phyloP scores from a whole-genome alignment of 495 filamentous ascomycete genomes.

The Baudoinia panamericana region DNA sequence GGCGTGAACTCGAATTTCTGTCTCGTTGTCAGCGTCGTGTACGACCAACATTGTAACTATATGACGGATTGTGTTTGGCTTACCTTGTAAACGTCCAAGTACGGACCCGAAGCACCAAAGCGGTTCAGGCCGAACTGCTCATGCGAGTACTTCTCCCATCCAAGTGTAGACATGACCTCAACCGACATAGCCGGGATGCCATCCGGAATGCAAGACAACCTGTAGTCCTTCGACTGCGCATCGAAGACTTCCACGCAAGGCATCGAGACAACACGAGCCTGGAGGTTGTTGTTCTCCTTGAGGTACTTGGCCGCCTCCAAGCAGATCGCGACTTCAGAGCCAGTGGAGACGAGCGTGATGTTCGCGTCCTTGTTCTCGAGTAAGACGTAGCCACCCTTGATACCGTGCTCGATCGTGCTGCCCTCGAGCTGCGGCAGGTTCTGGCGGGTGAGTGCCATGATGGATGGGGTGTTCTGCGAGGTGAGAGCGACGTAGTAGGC shows the following conservation, averaged over 20 bases:
- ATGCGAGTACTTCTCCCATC: slow-evolving; percentile 96
- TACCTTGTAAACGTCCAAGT: slow-evolving; percentile 95
- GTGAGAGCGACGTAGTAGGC: slow-evolving; percentile 95
- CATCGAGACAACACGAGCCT: slow-evolving; percentile 86
- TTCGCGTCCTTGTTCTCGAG: slow-evolving; percentile 73
- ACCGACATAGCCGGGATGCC: slow-evolving; percentile 87
- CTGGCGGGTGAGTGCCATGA: slow-evolving; percentile 91
- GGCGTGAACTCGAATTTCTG: slow-evolving; percentile 99
- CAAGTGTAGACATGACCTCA: slow-evolving; percentile 84
- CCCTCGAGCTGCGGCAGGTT: slow-evolving; percentile 96
- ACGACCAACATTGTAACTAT: too few species aligned
- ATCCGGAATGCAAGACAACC: slow-evolving; percentile 78
- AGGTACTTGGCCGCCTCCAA: slow-evolving; percentile 84
- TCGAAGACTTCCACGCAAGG: slow-evolving; percentile 98
- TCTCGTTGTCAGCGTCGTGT: too few species aligned
- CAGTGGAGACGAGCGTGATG: slow-evolving; percentile 86
- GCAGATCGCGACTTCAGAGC: slow-evolving; percentile 89
- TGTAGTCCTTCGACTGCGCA: slow-evolving; percentile 84
- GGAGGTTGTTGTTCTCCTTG: slow-evolving; percentile 74
- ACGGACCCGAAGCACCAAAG: slow-evolving; percentile 91
- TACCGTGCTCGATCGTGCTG: slow-evolving; percentile 70
- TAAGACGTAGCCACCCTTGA: slow-evolving; percentile 89
- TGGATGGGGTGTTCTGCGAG: slow-evolving; percentile 78
- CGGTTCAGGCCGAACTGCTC: slow-evolving; percentile 99
- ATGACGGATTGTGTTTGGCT: slow-evolving; percentile 26